Base-by-base conservation (phyloP, 2,329 filamentous ascomycete species). In the Ilyonectria mors-panacis region DNA sequence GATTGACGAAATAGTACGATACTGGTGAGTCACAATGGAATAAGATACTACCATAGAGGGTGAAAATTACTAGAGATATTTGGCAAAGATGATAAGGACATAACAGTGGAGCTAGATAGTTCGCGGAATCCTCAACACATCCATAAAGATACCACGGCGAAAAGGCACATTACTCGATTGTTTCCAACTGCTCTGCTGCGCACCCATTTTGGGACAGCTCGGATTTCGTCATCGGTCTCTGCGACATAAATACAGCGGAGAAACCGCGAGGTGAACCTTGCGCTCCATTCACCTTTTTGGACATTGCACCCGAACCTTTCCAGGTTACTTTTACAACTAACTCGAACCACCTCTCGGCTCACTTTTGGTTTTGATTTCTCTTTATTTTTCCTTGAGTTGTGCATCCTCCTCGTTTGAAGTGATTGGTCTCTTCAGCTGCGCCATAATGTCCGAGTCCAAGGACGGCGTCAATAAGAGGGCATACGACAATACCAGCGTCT, bases 401-500 rank as follows among this genome's bases (percentile, higher is more conserved):
- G 26, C 26, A 26, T 26, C 26, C 26, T 26, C 26, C 26, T 26
- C 26, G 4, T 30, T 57, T n/a, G 26, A n/a, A 57, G 51, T 37
- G 21, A 39, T 26, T 45, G 6, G 9, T 45, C 15, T 59, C 13
- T 12, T 48, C 15, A 1, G 21, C 15, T 50, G 19, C 33, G 21
- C 33, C 15, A 60, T 39, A 30, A 60, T 60, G 57, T 4, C 44
- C 39, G 10, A 10, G 17, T 42, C 21, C 13, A 35, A 42, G 26
- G 30, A 51, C 30, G 15, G 39, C 26, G 13, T 28, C 28, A 51
- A 26, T n/a, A 60, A 60, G 45, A 37, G 33, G 33, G 17, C 44
- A 10, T 28, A 51, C 45, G 30, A 51, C 21, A 42, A 42, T 30
- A 21, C 19, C 12, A 19, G 19, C 30, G 21, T 17, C 13, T 60